Percentiles rank a stretch among this genome's conserved stretches.
Conservation (phyloP, 1,284 basidiomycete genomes). For the Pholiota adiposa region DNA sequence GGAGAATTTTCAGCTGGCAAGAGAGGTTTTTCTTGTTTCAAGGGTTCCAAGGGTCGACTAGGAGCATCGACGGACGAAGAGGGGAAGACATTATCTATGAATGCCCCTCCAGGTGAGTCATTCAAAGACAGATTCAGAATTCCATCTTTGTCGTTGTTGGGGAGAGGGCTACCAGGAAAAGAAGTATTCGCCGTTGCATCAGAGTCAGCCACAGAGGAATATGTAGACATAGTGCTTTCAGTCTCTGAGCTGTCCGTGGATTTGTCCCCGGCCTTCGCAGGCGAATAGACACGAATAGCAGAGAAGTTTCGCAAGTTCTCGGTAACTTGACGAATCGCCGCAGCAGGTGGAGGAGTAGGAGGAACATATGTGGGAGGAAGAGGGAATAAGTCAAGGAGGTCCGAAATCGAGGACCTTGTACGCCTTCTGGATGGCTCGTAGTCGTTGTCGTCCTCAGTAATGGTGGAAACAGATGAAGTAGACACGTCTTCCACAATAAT, state of each 20-base stretch:
- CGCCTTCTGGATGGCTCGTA: neutral
- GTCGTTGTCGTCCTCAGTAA: neutral
- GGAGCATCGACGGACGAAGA: neutral
- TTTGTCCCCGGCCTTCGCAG: neutral
- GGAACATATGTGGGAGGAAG: slow-evolving; percentile 11
- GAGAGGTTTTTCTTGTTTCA: neutral
- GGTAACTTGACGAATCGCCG: neutral
- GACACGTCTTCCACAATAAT: neutral
- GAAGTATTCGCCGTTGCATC: slow-evolving; percentile 12
- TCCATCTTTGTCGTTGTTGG: neutral
- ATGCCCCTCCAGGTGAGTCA: neutral
- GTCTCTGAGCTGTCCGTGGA: slow-evolving; percentile 9
- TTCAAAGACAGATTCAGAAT: neutral
- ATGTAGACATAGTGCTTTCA: neutral
- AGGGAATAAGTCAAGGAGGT: slow-evolving; percentile 18
- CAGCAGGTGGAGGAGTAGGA: slow-evolving; percentile 2
- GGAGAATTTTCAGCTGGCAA: neutral
- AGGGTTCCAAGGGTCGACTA: neutral
- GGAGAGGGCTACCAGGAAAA: slow-evolving; percentile 2
- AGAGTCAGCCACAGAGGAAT: slow-evolving; percentile 11
- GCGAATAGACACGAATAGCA: neutral
- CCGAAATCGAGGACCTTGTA: slow-evolving; percentile 10
- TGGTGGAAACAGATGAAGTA: neutral
- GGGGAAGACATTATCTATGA: too few relatives aligned
- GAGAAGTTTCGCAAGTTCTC: neutral